A percentile compares a stretch with the other conserved stretches of the same genome.
phyloP scores from a whole-genome alignment of 2,329 filamentous ascomycete species.

The Diaporthe helianthi region DNA sequence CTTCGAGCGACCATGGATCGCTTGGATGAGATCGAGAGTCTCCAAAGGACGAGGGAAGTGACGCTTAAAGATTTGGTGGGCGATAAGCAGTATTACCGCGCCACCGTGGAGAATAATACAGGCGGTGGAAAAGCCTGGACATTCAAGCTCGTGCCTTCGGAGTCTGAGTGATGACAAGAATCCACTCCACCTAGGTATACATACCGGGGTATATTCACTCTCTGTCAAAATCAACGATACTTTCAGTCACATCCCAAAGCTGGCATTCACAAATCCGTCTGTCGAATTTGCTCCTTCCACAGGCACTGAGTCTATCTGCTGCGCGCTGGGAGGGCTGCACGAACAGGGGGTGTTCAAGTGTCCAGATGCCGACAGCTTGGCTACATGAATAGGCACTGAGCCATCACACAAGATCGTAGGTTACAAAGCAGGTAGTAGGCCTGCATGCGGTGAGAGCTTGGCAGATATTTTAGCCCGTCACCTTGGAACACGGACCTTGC shows the following conservation, averaged over 20 bases:
- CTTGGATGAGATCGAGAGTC: conserved; percentile 59
- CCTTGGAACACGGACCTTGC: too few species aligned
- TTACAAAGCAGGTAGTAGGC: not conserved
- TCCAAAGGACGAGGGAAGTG: conserved; percentile 61
- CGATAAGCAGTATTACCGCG: not conserved
- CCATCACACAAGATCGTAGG: not conserved
- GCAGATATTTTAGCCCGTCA: too few species aligned
- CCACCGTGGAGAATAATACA: not conserved
- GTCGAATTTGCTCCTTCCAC: not conserved
- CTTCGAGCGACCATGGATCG: conserved; percentile 59
- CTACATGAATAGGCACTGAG: too few species aligned
- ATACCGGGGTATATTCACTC: not conserved
- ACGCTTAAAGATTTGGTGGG: conserved; percentile 55
- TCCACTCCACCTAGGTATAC: too few species aligned
- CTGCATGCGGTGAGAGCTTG: too few species aligned
- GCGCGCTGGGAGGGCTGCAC: too few species aligned
- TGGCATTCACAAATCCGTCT: not conserved
- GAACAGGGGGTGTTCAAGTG: too few species aligned
- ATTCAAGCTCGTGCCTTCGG: not conserved
- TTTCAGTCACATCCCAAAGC: not conserved
- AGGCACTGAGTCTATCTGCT: too few species aligned
- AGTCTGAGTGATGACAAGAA: not conserved
- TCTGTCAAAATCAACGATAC: not conserved
- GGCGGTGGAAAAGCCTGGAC: conserved; percentile 1
- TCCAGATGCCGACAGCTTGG: too few species aligned